Evolutionary conservation across 176 grass and related monocot species (phyloP).

Genomic region (Ananas comosus): DNA sequence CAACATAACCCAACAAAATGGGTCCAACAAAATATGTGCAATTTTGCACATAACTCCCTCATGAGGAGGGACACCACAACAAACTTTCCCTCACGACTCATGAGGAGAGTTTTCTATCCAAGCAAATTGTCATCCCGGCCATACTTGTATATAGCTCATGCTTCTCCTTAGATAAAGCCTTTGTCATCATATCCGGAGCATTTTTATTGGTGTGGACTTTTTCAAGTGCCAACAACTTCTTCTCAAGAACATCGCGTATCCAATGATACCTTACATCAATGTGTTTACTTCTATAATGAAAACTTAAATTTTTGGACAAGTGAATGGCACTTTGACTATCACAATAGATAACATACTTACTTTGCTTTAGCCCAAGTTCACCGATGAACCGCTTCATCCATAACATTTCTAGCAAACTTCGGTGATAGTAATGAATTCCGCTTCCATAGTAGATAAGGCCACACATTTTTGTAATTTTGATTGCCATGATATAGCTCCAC

Average conservation of each 20-base stretch:
- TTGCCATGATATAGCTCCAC: neutral
- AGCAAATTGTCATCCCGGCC: neutral
- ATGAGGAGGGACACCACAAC: constrained; percentile 15
- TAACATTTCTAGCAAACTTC: neutral
- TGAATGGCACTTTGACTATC: neutral
- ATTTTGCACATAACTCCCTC: neutral
- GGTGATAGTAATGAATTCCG: neutral
- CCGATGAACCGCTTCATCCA: neutral
- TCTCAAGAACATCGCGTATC: neutral
- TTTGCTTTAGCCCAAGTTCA: neutral
- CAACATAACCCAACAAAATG: too few species aligned
- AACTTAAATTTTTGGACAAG: neutral
- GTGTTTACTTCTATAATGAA: neutral
- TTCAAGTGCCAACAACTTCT: neutral
- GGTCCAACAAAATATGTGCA: too few species aligned
- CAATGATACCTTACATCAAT: neutral
- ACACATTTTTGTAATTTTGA: neutral
- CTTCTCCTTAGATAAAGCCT: neutral
- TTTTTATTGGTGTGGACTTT: neutral
- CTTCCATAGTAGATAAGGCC: neutral
- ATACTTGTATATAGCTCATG: neutral
- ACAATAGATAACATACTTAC: neutral
- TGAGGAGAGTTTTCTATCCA: neutral
- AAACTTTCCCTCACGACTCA: constrained; percentile 10
- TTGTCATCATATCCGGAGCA: constrained; percentile 8